Evolutionary conservation across 2,329 filamentous ascomycete genomes (phyloP).

Genomic region (Exophiala mesophila): DNA sequence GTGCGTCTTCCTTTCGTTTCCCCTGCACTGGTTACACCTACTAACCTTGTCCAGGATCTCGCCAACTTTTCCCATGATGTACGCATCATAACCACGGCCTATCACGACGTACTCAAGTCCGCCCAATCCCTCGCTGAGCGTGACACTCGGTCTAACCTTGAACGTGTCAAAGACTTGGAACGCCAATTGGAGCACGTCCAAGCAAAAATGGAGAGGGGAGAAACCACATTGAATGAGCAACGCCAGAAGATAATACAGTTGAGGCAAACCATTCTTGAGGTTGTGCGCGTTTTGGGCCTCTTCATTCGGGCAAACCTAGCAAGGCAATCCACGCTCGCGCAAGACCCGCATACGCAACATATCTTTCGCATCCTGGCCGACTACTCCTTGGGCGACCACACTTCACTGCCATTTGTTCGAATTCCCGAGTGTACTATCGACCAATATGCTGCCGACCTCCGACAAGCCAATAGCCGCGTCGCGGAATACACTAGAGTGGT

Average conservation of each 20-base stretch:
- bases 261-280: slow-evolving; percentile 14
- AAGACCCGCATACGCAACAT: slow-evolving; percentile 16
- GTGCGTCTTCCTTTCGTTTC: not conserved
- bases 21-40: not conserved
- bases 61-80: slow-evolving; percentile 11
- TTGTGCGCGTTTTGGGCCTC: slow-evolving; percentile 16
- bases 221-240: slow-evolving; percentile 15
- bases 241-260: slow-evolving; percentile 12
- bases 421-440: slow-evolving; percentile 16
- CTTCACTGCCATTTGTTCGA: slow-evolving; percentile 12
- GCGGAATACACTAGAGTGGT: slow-evolving; percentile 16
- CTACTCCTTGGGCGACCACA: slow-evolving; percentile 7
- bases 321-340: slow-evolving; percentile 5
- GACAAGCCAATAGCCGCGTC: slow-evolving; percentile 8
- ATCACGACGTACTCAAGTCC: slow-evolving; percentile 16
- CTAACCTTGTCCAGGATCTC: slow-evolving; percentile 16
- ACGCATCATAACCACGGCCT: slow-evolving; percentile 14
- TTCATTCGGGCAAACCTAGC: slow-evolving; percentile 18
- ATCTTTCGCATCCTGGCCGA: slow-evolving; percentile 20
- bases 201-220: slow-evolving; percentile 11
- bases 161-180: slow-evolving; percentile 17
- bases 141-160: slow-evolving; percentile 9
- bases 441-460: slow-evolving; percentile 6
- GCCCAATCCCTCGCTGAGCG: slow-evolving; percentile 21
- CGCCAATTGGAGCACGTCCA: slow-evolving; percentile 9